phyloP scores from a whole-genome alignment of 371 early-diverging fungal genomes.

The Haplosporangium sp. region DNA sequence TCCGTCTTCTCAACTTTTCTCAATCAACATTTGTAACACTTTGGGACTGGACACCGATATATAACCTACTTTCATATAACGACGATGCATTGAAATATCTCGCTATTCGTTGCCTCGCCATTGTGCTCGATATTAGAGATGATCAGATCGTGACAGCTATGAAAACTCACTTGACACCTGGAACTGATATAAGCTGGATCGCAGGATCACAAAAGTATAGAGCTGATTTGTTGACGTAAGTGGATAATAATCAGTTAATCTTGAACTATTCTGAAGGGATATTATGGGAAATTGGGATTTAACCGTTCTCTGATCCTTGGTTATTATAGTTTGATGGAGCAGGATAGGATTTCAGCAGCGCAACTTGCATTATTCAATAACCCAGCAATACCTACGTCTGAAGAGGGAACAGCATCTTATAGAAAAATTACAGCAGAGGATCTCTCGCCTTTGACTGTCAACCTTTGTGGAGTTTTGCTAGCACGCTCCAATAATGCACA shows the following conservation, averaged over 20 bases:
- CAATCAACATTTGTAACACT: conserved; percentile 66
- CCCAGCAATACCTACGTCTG: conserved; percentile 21
- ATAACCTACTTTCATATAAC: conserved; percentile 62
- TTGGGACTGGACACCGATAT: conserved; percentile 77
- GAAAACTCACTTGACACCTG: conserved; percentile 29
- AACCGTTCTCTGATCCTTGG: neutral
- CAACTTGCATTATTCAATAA: conserved; percentile 56
- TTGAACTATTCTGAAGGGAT: neutral
- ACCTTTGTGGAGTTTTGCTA: conserved; percentile 76
- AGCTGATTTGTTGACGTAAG: conserved; percentile 48
- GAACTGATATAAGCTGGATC: conserved; percentile 33
- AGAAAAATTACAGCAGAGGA: conserved; percentile 58
- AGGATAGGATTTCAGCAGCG: conserved; percentile 45
- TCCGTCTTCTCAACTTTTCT: conserved; percentile 70
- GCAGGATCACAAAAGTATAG: conserved; percentile 34
- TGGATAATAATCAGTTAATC: neutral
- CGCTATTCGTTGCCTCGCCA: conserved; percentile 65
- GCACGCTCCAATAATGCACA: conserved; percentile 25
- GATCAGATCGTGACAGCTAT: conserved; percentile 38
- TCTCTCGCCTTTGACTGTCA: conserved; percentile 67
- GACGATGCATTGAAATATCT: conserved; percentile 64
- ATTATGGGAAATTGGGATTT: neutral
- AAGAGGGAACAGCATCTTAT: conserved; percentile 1
- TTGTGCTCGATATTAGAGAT: conserved; percentile 67
- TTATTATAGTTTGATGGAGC: conserved; percentile 44